Percentiles rank a stretch among this genome's conserved stretches.
Evolutionary conservation across 2,329 filamentous ascomycete genomes (phyloP).

Genomic region (Fusarium sacchari): DNA sequence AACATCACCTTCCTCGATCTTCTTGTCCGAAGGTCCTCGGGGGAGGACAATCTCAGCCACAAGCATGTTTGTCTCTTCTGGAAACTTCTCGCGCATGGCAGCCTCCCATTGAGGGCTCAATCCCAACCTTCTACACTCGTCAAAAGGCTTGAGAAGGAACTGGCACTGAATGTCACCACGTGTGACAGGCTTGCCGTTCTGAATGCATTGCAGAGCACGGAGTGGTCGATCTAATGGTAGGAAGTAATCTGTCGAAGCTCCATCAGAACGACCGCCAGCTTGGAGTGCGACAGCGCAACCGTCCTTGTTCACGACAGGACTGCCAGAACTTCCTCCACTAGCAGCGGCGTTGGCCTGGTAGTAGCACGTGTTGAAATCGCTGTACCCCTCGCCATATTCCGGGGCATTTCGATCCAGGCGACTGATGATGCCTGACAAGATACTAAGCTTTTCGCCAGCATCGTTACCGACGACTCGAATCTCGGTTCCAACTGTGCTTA

Average conservation of each 20-base stretch:
- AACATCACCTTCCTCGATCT: constrained; percentile 94
- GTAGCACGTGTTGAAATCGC: constrained; percentile 96
- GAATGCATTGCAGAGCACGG: constrained; percentile 87
- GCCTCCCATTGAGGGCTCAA: constrained; percentile 88
- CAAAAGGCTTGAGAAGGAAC: constrained; percentile 96
- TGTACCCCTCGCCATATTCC: constrained; percentile 97
- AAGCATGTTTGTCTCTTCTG: constrained; percentile 95
- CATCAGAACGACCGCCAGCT: constrained; percentile 91
- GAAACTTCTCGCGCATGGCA: constrained; percentile 82
- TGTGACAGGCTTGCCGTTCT: constrained; percentile 77
- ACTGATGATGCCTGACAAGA: constrained; percentile 96
- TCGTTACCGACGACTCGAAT: constrained; percentile 98
- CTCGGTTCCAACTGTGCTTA: constrained; percentile 78
- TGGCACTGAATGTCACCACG: constrained; percentile 98
- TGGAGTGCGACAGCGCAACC: constrained; percentile 92
- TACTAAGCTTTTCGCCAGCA: constrained; percentile 97
- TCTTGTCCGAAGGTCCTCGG: constrained; percentile 84
- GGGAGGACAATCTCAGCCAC: constrained; percentile 96
- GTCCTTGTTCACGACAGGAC: constrained; percentile 95
- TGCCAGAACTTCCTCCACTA: constrained; percentile 97
- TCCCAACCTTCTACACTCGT: constrained; percentile 91
- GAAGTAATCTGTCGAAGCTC: constrained; percentile 97
- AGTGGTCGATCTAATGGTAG: constrained; percentile 90
- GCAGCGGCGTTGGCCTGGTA: constrained; percentile 98
- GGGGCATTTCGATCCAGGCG: constrained; percentile 95